A percentile compares a stretch with the other conserved stretches of the same genome.
Conservation (phyloP, 164 flowering plant genomes). For the Annona cherimola region DNA sequence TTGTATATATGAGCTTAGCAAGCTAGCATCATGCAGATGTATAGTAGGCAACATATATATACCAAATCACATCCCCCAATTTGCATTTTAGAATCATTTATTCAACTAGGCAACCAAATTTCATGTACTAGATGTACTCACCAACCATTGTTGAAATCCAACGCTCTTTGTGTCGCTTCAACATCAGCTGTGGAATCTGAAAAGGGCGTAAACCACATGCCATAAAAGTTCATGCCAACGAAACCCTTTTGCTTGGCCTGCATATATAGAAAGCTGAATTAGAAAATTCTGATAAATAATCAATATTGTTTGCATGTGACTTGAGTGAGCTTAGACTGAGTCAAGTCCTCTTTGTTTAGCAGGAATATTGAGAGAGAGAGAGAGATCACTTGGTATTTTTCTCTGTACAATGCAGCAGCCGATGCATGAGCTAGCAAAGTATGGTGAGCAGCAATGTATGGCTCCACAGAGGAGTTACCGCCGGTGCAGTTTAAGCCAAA, state of each 20-base stretch:
- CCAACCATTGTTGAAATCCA: slow-evolving; percentile 12
- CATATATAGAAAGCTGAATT: neutral
- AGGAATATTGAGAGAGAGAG: neutral
- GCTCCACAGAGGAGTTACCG: slow-evolving; percentile 25
- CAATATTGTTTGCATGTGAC: neutral
- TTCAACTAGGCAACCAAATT: too few species aligned
- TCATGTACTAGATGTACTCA: neutral
- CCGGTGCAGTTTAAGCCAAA: neutral
- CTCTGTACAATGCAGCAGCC: slow-evolving; percentile 31
- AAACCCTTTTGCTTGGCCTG: slow-evolving; percentile 11
- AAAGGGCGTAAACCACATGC: slow-evolving; percentile 2
- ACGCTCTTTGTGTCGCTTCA: slow-evolving; percentile 10
- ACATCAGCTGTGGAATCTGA: slow-evolving; percentile 8
- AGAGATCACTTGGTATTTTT: slow-evolving; percentile 32
- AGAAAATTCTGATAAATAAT: neutral
- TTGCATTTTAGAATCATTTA: neutral
- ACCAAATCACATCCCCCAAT: neutral
- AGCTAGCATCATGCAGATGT: too few species aligned
- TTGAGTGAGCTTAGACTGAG: neutral
- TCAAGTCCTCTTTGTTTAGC: neutral
- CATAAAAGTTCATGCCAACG: slow-evolving; percentile 4
- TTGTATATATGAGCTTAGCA: slow-evolving; percentile 1
- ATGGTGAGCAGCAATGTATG: slow-evolving; percentile 40
- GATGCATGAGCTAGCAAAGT: slow-evolving; percentile 38
- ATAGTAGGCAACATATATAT: neutral